Evolutionary conservation across 176 grass and related monocot genomes (phyloP), one percentile per base, ranked within the genome.

Genomic region (Neostapfia colusana): DNA sequence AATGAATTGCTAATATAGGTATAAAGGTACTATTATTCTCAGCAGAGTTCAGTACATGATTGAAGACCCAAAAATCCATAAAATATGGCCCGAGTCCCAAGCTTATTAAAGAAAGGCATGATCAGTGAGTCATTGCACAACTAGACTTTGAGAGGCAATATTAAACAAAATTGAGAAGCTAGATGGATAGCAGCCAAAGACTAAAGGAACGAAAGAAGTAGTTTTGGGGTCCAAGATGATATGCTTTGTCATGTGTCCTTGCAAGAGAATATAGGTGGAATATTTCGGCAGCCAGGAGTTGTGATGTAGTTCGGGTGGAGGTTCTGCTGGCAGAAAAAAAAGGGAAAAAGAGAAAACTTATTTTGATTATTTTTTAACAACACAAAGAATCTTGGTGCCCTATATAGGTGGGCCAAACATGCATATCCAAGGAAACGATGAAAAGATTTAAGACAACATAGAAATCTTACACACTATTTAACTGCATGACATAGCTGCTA

Each of bases 1-100:
- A 45, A 87, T 70, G 66, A 43, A 75, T 62, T 70, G 65, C 23
- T 18, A 23, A 61, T 73, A 23, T 72, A 42, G 0, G 31, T 77
- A 78, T 7, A 39, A 69, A 61, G 15, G 21, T 27, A 28, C 1
- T 57, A 35, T 26, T 73, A 9, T 78, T 82, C 35, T 71, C 27
- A 21, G 11, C 18, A 21, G 5, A 39, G 28, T 82, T 66, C 37
- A 23, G 67, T 41, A 73, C n/a, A 60, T 25, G 67, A 67, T n/a
- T 40, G 23, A 66, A 73, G 7, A 28, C 16, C 13, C 61, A 31
- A 59, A 61, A 2, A 63, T 53, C 18, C 41, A 80, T 35, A 60
- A 26, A 24, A 57, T 56, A 79, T 20, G 44, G 36, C 28, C 10
- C 10, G 25, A 63, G 18, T 44, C 44, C 13, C 6, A 17, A 63